These are phyloP conservation scores for Colletotrichum karsti DNA, from an alignment of 2,329 filamentous ascomycete genomes.

Conservation along the genomic window DNA sequence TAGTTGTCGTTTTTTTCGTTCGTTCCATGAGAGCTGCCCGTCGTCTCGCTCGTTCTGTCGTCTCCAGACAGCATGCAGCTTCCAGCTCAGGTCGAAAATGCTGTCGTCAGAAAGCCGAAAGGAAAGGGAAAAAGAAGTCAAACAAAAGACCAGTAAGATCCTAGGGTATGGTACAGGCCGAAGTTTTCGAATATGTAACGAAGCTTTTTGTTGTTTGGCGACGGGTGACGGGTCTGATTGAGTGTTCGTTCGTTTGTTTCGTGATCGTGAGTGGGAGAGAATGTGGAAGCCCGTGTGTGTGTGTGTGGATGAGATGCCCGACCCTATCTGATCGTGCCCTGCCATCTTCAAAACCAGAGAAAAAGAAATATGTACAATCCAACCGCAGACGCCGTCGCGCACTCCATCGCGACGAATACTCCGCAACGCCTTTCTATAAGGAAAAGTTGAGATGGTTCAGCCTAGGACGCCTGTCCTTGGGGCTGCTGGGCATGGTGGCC, in stretches of 20 bases:
- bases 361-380: slow-evolving; percentile 34
- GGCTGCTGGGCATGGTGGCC: slow-evolving; percentile 23
- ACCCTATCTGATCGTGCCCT: slow-evolving; percentile 29
- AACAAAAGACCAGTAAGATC: slow-evolving; percentile 29
- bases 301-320: slow-evolving; percentile 22
- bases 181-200: slow-evolving; percentile 29
- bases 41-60: slow-evolving; percentile 24
- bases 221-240: slow-evolving; percentile 22
- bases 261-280: slow-evolving; percentile 18
- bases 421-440: slow-evolving; percentile 27
- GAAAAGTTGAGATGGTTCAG: slow-evolving; percentile 32
- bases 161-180: slow-evolving; percentile 29
- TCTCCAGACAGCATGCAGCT: slow-evolving; percentile 18
- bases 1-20: slow-evolving; percentile 10
- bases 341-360: slow-evolving; percentile 3
- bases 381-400: slow-evolving; percentile 21
- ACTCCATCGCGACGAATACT: slow-evolving; percentile 18
- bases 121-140: slow-evolving; percentile 28
- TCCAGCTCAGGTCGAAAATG: slow-evolving; percentile 20
- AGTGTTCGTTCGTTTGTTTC: slow-evolving; percentile 22
- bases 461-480: slow-evolving; percentile 38
- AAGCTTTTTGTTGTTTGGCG: slow-evolving; percentile 22
- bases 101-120: slow-evolving; percentile 24
- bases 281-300: slow-evolving; percentile 10
- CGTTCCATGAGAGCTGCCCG: slow-evolving; percentile 4